Conservation (phyloP, 1,284 basidiomycete genomes). For the Ceratobasidium sp. region DNA sequence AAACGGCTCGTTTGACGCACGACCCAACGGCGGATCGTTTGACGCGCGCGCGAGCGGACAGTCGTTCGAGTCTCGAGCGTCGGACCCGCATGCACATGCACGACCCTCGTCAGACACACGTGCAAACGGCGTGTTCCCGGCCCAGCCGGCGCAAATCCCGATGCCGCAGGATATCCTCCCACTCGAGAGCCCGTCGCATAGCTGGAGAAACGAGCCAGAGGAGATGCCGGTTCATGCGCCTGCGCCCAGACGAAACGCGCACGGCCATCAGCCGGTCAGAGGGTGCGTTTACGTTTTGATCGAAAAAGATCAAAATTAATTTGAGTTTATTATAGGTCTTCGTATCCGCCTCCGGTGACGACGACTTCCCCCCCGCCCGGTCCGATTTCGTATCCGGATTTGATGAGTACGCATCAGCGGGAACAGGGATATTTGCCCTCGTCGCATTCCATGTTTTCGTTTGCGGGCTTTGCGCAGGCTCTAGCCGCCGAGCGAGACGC, state of each 20-base stretch:
- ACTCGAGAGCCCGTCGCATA: slow-evolving; percentile 35
- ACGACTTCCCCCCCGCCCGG: slow-evolving; percentile 32
- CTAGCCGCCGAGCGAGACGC: slow-evolving; percentile 38
- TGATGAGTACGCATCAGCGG: slow-evolving; percentile 74
- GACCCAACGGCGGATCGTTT: neutral
- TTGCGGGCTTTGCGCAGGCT: slow-evolving; percentile 25
- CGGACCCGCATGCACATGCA: neutral
- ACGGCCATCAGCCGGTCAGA: slow-evolving; percentile 9
- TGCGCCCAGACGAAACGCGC: slow-evolving; percentile 7
- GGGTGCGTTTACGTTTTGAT: slow-evolving; percentile 11
- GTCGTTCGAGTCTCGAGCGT: neutral
- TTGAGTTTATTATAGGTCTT: slow-evolving; percentile 2
- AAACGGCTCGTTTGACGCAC: neutral
- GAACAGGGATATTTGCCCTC: slow-evolving; percentile 72
- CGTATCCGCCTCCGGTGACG: slow-evolving; percentile 33
- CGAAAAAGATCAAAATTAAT: neutral
- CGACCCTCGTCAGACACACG: slow-evolving; percentile 9
- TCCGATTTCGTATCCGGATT: slow-evolving; percentile 21
- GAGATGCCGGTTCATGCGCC: slow-evolving; percentile 24
- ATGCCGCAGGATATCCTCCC: slow-evolving; percentile 29
- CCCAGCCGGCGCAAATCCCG: neutral
- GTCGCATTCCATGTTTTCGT: slow-evolving; percentile 60
- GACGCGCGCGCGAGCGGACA: neutral
- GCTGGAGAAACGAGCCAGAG: slow-evolving; percentile 24
- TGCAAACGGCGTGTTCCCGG: slow-evolving; percentile 37